Percentiles rank a stretch among this genome's conserved stretches.
Evolutionary conservation across 2,329 filamentous ascomycete genomes (phyloP).

Genomic region (Elsinoe perseae): DNA sequence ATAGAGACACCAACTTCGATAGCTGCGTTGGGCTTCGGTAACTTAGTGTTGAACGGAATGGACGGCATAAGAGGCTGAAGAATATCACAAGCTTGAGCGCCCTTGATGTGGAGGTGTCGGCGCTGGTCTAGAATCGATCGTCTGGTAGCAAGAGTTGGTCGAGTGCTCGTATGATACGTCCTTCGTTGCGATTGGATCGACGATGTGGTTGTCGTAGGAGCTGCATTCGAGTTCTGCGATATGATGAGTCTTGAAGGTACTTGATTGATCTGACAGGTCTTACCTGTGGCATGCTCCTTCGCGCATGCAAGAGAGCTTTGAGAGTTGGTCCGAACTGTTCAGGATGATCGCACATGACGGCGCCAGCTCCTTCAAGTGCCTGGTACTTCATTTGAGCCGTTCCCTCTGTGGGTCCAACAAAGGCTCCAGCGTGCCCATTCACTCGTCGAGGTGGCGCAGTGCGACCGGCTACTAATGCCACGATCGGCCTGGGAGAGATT

Average conservation of each 20-base stretch:
- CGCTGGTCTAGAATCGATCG: conserved; percentile 30
- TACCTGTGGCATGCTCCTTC: conserved; percentile 4
- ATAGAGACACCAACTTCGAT: conserved; percentile 55
- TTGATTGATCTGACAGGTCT: background rate
- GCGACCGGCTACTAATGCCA: conserved; percentile 61
- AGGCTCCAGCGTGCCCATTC: conserved; percentile 76
- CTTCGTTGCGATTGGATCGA: conserved; percentile 13
- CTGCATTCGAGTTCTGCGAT: background rate
- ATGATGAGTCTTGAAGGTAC: background rate
- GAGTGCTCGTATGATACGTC: conserved; percentile 42
- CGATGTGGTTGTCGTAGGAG: background rate
- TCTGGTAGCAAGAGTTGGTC: conserved; percentile 1
- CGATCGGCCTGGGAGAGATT: conserved; percentile 51
- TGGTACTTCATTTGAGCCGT: conserved; percentile 58
- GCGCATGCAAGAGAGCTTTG: conserved; percentile 48
- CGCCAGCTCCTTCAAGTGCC: conserved; percentile 58
- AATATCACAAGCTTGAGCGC: conserved; percentile 48
- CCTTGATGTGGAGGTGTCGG: conserved; percentile 49
- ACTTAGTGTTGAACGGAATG: conserved; percentile 27
- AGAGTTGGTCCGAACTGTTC: conserved; percentile 65
- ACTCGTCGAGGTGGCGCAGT: conserved; percentile 56
- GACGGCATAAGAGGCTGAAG: conserved; percentile 40
- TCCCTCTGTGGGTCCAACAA: conserved; percentile 58
- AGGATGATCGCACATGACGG: conserved; percentile 65
- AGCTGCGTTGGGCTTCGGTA: conserved; percentile 26